Evolutionary conservation across 1,284 basidiomycete genomes (phyloP), one percentile per base, ranked within the genome.

Genomic region (Moesziomyces globuligerus): DNA sequence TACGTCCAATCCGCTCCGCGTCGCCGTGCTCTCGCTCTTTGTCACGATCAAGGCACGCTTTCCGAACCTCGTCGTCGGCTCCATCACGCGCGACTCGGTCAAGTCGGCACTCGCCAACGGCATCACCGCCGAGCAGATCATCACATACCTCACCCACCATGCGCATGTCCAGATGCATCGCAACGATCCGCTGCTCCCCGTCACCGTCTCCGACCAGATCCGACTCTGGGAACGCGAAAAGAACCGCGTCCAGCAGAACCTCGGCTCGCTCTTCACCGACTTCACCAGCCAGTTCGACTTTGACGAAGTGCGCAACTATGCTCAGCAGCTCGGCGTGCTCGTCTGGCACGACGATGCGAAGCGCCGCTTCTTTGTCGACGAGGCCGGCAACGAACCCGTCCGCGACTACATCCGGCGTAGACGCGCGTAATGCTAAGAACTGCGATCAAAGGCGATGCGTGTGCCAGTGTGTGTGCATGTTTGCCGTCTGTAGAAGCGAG

Each of bases 81-180:
- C 90, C 73, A 90, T 99, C 57, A 98, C 94, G 28, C 88, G 96
- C 64, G 91, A 95, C 61, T 94, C 93, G 77, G 93, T 98, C 71
- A 94, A 94, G 85, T 90, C 90, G 76, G 96, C 96, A 4, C 87
- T 99, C 72, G 87, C 87, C 57, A 97, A 95, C 83, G 96, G 96
- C 28, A 98, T 99, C 72, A 91, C 93, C 49, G 94, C 96, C 49
- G 91, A 93, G 78, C 96, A 98, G 87, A 96, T 98, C 81, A 95
- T 98, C 81, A 90, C 90, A 77, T 98, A 98, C 83, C 87, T 98
- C 41, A 88, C 90, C 21, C 91, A 91, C 45, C 94, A 98, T 84
- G 95, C 95, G 2, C 96, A 98, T 83, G 91, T 93, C 29, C 95
- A 98, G 84, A 98, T 98, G 95, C 89, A 91, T 79, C 92, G 90